Conservation (phyloP, 169 alveolate species). For the Plasmodium cynomolgi region DNA sequence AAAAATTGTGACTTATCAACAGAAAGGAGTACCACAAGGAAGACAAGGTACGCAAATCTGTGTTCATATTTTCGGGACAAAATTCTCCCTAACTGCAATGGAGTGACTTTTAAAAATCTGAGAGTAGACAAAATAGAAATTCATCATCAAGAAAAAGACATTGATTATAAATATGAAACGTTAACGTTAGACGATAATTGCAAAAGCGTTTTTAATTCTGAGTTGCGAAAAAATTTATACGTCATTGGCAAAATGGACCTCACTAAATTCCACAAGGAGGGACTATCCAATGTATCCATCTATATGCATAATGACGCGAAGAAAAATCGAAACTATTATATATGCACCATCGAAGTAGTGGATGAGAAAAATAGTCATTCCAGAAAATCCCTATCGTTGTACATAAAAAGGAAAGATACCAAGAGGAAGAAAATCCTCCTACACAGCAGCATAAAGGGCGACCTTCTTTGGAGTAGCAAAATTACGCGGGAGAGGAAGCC, state of each 20-base stretch:
- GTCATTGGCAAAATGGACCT: not conserved
- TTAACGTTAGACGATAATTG: not conserved
- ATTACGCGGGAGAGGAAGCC: not conserved
- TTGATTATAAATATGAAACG: conserved; percentile 4
- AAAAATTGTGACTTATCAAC: not conserved
- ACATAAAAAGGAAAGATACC: not conserved
- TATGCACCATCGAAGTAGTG: conserved; percentile 11
- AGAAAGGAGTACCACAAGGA: not conserved
- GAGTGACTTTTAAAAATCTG: conserved; percentile 9
- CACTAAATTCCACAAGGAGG: not conserved
- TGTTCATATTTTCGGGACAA: not conserved
- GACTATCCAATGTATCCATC: conserved; percentile 8
- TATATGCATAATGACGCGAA: not conserved
- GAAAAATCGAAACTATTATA: not conserved
- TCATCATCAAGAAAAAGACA: conserved; percentile 17
- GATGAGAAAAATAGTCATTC: not conserved
- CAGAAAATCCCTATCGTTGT: conserved; percentile 22
- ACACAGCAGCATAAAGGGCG: conserved; percentile 2
- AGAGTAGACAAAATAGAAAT: conserved; percentile 9
- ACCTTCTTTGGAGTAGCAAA: not conserved
- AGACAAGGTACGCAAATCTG: not conserved
- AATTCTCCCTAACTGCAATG: not conserved
- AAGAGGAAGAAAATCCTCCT: not conserved
- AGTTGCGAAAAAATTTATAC: conserved; percentile 30
- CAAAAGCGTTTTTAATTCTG: not conserved